Evolutionary conservation across 139 green algal genomes (phyloP).

Genomic region (Dunaliella primolecta): DNA sequence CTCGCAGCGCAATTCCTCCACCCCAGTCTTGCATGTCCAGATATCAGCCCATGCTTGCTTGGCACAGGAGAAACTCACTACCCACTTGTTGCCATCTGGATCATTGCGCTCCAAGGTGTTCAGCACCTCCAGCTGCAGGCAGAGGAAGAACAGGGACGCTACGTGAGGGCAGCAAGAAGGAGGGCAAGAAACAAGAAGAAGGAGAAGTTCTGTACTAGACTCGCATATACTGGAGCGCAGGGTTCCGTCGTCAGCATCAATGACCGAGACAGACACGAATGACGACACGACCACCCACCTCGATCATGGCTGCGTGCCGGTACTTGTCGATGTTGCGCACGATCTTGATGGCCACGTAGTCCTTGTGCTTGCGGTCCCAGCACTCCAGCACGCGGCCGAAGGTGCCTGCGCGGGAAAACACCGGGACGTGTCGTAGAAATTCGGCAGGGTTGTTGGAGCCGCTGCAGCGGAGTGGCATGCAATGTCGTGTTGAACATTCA

Average conservation of each 20-base stretch:
- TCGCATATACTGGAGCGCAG: no score
- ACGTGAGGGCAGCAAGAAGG: no score
- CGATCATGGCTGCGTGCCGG: conserved; percentile 95
- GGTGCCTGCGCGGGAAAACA: conserved; percentile 36
- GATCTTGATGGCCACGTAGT: conserved; percentile 93
- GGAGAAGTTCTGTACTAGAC: no score
- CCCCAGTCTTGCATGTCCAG: no score
- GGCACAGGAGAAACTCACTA: no score
- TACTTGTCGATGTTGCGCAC: conserved; percentile 97
- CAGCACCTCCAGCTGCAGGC: conserved; percentile 81
- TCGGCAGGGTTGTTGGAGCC: background rate
- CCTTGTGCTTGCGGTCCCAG: conserved; percentile 86
- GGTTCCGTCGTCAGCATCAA: no score
- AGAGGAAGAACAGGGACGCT: no score
- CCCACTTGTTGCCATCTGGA: conserved; percentile 36
- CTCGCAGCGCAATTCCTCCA: no score
- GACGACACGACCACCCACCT: conserved; percentile 71
- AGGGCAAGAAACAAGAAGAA: no score
- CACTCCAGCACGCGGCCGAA: conserved; percentile 87
- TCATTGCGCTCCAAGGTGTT: conserved; percentile 80
- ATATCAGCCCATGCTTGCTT: no score
- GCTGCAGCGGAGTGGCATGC: background rate
- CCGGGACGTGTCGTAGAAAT: background rate
- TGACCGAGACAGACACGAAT: no score
- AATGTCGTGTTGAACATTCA: background rate